Evolutionary conservation across 768 basidiomycete species (phyloP).

Genomic region (Ramaria sp.): DNA sequence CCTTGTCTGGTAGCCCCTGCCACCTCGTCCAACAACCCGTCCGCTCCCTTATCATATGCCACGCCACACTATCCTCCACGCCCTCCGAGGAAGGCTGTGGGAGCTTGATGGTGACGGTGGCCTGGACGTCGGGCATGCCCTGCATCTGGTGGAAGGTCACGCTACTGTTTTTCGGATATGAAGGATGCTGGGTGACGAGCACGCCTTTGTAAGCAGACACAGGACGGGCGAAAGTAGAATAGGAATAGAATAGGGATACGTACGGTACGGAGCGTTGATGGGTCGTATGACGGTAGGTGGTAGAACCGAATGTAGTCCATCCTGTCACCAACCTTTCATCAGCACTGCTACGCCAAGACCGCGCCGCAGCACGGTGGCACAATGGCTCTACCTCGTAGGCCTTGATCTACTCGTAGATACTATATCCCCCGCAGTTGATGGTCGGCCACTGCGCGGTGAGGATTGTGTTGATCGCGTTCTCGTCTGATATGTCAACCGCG

Average conservation of each 20-base stretch:
- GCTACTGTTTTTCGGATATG: slow-evolving; percentile 53
- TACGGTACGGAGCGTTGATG: slow-evolving; percentile 67
- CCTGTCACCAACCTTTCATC: slow-evolving; percentile 25
- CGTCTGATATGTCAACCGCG: slow-evolving; percentile 67
- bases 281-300: slow-evolving; percentile 84
- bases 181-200: slow-evolving; percentile 29
- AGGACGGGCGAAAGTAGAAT: too few relatives aligned
- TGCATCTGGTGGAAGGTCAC: slow-evolving; percentile 80
- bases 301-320: too few relatives aligned
- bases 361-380: neutral
- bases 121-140: slow-evolving; percentile 22
- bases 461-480: too few relatives aligned
- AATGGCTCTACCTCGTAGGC: slow-evolving; percentile 58
- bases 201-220: too few relatives aligned
- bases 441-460: too few relatives aligned
- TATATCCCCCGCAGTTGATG: too few relatives aligned
- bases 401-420: slow-evolving; percentile 74
- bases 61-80: too few relatives aligned
- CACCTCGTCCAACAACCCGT: slow-evolving; percentile 61
- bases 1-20: too few relatives aligned
- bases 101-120: too few relatives aligned
- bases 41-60: slow-evolving; percentile 62
- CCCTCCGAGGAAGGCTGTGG: too few relatives aligned
- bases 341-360: neutral
- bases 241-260: too few relatives aligned